Evolutionary conservation across 805 yeast species (phyloP).

Genomic region (Teunomyces pallodes): DNA sequence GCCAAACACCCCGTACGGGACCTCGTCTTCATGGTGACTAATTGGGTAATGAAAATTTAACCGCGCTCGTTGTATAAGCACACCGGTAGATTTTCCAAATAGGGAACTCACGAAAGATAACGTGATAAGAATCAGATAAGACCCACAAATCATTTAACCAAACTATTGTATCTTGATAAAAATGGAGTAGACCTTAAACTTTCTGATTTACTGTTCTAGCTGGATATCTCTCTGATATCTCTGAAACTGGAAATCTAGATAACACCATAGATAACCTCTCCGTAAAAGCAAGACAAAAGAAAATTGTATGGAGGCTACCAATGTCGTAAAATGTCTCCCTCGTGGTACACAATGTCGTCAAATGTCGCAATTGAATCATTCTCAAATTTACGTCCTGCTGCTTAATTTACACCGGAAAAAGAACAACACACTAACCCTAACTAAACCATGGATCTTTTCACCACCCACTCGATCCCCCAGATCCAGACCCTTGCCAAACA

Average conservation of each 20-base stretch:
- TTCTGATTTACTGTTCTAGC: too few relatives aligned
- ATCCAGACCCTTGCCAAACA: slow-evolving; percentile 24
- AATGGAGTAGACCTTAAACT: too few relatives aligned
- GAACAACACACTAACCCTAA: not conserved
- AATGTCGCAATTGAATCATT: not conserved
- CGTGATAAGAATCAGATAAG: not conserved
- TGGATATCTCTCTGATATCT: too few relatives aligned
- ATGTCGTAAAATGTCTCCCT: too few relatives aligned
- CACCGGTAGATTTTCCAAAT: not conserved
- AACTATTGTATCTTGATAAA: too few relatives aligned
- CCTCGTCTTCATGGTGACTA: slow-evolving; percentile 22
- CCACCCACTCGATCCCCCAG: slow-evolving; percentile 28
- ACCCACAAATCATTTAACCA: too few relatives aligned
- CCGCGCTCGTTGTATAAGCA: slow-evolving; percentile 26
- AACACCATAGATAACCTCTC: too few relatives aligned
- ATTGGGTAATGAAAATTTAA: slow-evolving; percentile 25
- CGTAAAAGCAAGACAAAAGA: too few relatives aligned
- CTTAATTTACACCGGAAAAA: slow-evolving; percentile 1
- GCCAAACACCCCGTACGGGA: slow-evolving; percentile 32
- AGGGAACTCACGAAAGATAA: not conserved
- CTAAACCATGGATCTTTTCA: slow-evolving; percentile 28
- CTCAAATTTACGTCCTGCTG: slow-evolving; percentile 1
- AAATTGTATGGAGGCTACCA: too few relatives aligned
- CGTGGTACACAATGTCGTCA: too few relatives aligned
- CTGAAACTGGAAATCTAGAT: too few relatives aligned